Conservation (phyloP, 768 basidiomycete genomes). For the Amanita inopinata region DNA sequence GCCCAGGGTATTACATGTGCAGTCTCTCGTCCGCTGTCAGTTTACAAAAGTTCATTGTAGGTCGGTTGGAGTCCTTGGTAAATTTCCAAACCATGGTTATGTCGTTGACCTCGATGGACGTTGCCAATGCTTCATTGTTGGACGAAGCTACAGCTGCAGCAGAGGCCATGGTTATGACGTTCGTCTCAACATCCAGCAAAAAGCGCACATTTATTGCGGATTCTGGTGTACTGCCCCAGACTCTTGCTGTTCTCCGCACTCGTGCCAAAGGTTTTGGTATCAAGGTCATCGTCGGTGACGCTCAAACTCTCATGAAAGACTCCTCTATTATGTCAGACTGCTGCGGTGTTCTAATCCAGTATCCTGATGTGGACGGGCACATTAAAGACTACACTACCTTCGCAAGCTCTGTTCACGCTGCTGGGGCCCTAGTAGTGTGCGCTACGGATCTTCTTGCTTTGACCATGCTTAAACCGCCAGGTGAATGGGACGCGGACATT, state of each 20-base stretch:
- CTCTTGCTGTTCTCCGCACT: slow-evolving; percentile 78
- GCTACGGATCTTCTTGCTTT: slow-evolving; percentile 91
- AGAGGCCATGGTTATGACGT: slow-evolving; percentile 96
- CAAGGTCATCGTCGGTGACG: slow-evolving; percentile 63
- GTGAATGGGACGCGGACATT: slow-evolving; percentile 98
- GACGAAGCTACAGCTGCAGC: slow-evolving; percentile 95
- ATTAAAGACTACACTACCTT: slow-evolving; percentile 66
- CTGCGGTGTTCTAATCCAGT: slow-evolving; percentile 87
- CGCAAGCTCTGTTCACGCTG: slow-evolving; percentile 56
- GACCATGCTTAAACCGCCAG: slow-evolving; percentile 88
- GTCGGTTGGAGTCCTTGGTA: slow-evolving; percentile 91
- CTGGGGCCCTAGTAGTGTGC: slow-evolving; percentile 75
- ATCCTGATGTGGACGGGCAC: slow-evolving; percentile 83
- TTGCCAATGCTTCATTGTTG: slow-evolving; percentile 90
- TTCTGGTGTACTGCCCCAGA: slow-evolving; percentile 76
- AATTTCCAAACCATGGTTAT: slow-evolving; percentile 97
- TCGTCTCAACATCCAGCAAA: slow-evolving; percentile 53
- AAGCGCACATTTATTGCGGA: slow-evolving; percentile 84
- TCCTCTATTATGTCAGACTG: slow-evolving; percentile 48
- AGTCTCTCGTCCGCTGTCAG: slow-evolving; percentile 1
- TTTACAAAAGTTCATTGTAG: slow-evolving; percentile 27
- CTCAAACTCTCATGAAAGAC: slow-evolving; percentile 37
- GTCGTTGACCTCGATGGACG: slow-evolving; percentile 90
- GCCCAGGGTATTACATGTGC: slow-evolving; percentile 64
- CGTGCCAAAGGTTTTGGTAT: slow-evolving; percentile 94